Conservation (phyloP, 495 filamentous ascomycete genomes). For the Neurospora sp. region DNA sequence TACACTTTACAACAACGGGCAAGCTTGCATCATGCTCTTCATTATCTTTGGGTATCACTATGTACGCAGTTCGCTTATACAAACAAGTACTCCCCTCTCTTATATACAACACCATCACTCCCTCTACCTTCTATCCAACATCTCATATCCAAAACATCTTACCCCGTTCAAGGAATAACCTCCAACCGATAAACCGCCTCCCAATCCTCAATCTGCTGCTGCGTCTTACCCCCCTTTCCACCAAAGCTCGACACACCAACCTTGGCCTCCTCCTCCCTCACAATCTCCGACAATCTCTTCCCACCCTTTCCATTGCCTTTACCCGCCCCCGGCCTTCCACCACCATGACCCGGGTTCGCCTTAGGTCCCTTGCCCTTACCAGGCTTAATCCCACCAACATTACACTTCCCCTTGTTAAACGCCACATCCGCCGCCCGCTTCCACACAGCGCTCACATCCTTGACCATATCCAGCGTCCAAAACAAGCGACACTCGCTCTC, state of each 20-base stretch:
- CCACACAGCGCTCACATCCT: conserved; percentile 34
- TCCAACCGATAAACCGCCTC: background rate
- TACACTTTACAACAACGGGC: background rate
- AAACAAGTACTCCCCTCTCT: background rate
- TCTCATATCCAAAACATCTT: background rate
- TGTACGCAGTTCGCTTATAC: background rate
- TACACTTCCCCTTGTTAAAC: conserved; percentile 23
- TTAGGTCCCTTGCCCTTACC: background rate
- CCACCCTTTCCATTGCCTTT: background rate
- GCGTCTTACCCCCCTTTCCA: background rate
- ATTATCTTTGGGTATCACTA: background rate
- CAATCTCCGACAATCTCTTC: background rate
- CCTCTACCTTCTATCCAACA: background rate
- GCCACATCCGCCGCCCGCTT: conserved; percentile 47
- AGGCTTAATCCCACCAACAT: conserved; percentile 2
- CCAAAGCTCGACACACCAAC: background rate
- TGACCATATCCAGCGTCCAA: conserved; percentile 37
- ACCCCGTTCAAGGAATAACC: background rate
- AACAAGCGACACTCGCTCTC: conserved; percentile 43
- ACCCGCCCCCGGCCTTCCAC: background rate
- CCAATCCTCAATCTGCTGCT: background rate
- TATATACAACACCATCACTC: background rate
- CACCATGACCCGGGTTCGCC: background rate
- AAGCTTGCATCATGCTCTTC: background rate
- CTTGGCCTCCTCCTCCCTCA: background rate